Evolutionary conservation across 2,329 filamentous ascomycete species (phyloP).

Genomic region (Fusarium redolens): DNA sequence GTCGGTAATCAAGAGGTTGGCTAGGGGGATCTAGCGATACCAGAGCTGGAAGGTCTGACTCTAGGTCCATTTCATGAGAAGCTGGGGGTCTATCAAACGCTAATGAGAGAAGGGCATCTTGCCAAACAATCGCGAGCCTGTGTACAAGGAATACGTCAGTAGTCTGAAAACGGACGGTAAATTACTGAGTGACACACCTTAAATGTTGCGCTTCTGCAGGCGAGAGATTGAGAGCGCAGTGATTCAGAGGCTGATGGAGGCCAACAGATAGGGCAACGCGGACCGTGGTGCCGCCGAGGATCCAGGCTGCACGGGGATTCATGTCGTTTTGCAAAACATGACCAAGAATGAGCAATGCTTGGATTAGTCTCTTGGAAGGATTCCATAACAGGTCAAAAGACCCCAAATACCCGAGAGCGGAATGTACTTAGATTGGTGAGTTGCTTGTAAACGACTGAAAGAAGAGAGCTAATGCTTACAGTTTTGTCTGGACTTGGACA

Average conservation of each 20-base stretch:
- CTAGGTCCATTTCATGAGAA: constrained; percentile 24
- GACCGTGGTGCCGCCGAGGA: constrained; percentile 31
- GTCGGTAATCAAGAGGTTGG: constrained; percentile 4
- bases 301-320: constrained; percentile 35
- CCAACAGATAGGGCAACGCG: constrained; percentile 29
- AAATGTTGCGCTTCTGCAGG: constrained; percentile 11
- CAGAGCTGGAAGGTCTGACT: constrained; percentile 9
- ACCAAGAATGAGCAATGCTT: constrained; percentile 35
- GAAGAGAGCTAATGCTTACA: background rate
- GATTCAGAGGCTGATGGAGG: constrained; percentile 12
- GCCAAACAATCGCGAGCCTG: constrained; percentile 35
- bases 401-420: constrained; percentile 14
- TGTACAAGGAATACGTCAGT: background rate
- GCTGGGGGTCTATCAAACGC: constrained; percentile 30
- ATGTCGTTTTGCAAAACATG: constrained; percentile 35
- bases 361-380: constrained; percentile 24
- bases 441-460: fast-evolving
- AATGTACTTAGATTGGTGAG: background rate
- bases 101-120: constrained; percentile 32
- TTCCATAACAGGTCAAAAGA: constrained; percentile 20
- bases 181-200: background rate
- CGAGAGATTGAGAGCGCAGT: background rate
- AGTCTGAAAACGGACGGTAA: fast-evolving
- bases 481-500: constrained; percentile 9
- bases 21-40: background rate